A percentile compares a stretch with the other conserved stretches of the same genome.
Conservation (phyloP, 371 early-diverging fungal genomes). For the Blakeslea trispora region DNA sequence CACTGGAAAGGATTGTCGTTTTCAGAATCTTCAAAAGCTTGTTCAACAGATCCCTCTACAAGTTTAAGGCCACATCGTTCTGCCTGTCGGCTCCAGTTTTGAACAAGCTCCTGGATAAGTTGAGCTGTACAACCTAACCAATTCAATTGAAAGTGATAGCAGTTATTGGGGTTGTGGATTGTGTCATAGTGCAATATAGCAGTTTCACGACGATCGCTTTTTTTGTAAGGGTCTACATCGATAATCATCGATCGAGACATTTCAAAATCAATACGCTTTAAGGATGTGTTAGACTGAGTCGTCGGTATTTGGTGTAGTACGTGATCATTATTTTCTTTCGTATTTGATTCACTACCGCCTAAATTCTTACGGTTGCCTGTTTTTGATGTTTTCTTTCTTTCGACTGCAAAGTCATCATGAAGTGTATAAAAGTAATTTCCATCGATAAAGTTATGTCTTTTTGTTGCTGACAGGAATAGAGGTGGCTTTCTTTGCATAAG, state of each 20-base stretch:
- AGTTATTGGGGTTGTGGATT: constrained; percentile 81
- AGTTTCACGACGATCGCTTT: constrained; percentile 78
- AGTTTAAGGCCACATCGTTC: constrained; percentile 89
- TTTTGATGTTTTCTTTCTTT: constrained; percentile 36
- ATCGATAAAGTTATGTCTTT: constrained; percentile 80
- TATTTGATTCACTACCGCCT: constrained; percentile 4
- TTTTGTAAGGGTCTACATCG: constrained; percentile 76
- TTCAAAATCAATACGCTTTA: constrained; percentile 28
- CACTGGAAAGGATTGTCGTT: constrained; percentile 90
- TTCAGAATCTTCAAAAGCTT: constrained; percentile 65
- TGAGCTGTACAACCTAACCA: constrained; percentile 96
- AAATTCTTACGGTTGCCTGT: constrained; percentile 24
- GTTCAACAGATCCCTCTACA: constrained; percentile 90
- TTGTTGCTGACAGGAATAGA: constrained; percentile 77
- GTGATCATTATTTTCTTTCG: constrained; percentile 9
- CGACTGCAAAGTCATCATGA: constrained; percentile 58
- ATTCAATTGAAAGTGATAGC: constrained; percentile 92
- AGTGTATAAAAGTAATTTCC: constrained; percentile 92
- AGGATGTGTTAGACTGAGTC: constrained; percentile 3
- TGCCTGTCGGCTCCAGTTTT: constrained; percentile 82
- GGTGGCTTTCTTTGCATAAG: constrained; percentile 71
- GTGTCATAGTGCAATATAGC: constrained; percentile 92
- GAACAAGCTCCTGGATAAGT: constrained; percentile 86
- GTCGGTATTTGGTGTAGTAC: constrained; percentile 21
- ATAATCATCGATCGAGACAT: constrained; percentile 71